phyloP scores from a whole-genome alignment of 2,329 filamentous ascomycete genomes.

The Colletotrichum phormii region DNA sequence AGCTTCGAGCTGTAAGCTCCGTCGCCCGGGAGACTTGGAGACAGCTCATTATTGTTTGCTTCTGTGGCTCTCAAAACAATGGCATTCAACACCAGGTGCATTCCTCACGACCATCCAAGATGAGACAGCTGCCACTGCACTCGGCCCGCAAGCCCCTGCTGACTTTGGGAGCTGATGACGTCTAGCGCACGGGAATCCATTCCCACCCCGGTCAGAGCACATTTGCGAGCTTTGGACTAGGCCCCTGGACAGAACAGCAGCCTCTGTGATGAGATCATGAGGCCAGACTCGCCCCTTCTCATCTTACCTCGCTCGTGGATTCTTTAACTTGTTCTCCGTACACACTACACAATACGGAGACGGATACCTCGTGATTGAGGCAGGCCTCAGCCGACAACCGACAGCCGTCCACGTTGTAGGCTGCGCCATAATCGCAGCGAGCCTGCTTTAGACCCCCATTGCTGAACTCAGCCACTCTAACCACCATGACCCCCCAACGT shows the following conservation, averaged over 20 bases:
- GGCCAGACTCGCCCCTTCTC: not conserved
- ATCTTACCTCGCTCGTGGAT: not conserved
- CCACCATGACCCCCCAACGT: not conserved
- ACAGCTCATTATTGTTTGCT: not conserved
- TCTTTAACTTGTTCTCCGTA: not conserved
- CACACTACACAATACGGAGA: too few relatives aligned
- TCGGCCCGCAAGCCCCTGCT: slow-evolving; percentile 17
- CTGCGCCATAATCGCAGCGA: slow-evolving; percentile 15
- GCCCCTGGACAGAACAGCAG: not conserved
- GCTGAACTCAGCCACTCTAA: slow-evolving; percentile 21
- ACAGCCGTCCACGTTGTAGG: slow-evolving; percentile 8
- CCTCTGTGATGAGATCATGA: slow-evolving; percentile 18
- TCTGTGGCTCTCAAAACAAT: not conserved
- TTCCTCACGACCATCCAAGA: not conserved
- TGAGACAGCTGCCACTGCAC: slow-evolving; percentile 15
- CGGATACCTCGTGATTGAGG: not conserved
- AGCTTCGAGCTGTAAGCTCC: not conserved
- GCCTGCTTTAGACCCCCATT: not conserved
- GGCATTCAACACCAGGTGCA: not conserved
- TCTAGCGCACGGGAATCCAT: slow-evolving; percentile 19
- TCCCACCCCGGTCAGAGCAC: slow-evolving; percentile 16
- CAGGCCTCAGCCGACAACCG: slow-evolving; percentile 20
- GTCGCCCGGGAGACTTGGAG: not conserved
- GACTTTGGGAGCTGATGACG: slow-evolving; percentile 16
- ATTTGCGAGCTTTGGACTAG: not conserved